Conservation (phyloP, 176 grass and related monocot species). For the Phyllostachys edulis region DNA sequence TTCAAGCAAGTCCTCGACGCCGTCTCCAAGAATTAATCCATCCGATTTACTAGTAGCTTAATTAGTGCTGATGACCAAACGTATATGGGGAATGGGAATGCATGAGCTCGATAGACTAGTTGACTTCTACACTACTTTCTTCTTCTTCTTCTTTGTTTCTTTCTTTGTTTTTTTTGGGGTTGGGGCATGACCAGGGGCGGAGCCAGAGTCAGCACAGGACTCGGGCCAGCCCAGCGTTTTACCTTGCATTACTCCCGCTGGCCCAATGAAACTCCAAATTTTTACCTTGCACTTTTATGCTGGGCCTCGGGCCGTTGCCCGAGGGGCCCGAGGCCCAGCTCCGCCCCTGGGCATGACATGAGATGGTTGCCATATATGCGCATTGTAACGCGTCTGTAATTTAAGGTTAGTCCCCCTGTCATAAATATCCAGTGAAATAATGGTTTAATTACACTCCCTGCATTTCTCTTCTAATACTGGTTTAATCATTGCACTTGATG, state of each 20-base stretch:
- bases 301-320: no score
- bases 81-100: no score
- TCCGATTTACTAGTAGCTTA: no score
- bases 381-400: not conserved
- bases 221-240: no score
- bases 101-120: no score
- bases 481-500: not conserved
- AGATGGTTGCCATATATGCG: not conserved
- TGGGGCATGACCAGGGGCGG: not conserved
- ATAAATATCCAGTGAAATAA: not conserved
- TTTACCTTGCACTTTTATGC: no score
- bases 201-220: no score
- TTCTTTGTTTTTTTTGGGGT: not conserved
- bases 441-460: not conserved
- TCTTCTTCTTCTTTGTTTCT: not conserved
- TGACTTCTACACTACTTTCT: not conserved
- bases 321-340: no score
- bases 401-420: slow-evolving; percentile 6
- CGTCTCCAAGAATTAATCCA: slow-evolving; percentile 1
- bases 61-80: no score
- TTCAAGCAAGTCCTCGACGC: slow-evolving; percentile 48
- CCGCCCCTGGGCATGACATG: not conserved
- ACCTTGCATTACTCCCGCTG: no score
- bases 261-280: no score
- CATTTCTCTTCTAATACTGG: not conserved